phyloP scores from a whole-genome alignment of 352 stramenopile genomes.

The Globisporangium polare region DNA sequence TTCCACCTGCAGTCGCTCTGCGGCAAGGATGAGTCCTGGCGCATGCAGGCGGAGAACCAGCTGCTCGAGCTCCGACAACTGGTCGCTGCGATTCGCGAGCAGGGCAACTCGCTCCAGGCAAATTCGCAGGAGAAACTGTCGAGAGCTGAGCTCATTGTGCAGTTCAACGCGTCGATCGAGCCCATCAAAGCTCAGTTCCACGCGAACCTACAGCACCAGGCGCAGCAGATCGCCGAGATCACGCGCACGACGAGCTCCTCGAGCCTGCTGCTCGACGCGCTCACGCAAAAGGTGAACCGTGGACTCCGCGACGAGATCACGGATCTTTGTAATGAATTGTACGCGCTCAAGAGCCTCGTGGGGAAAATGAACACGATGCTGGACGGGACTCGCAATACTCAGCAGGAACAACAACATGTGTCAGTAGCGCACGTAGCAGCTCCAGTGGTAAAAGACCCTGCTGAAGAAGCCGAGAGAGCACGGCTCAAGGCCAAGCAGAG shows the following conservation, averaged over 20 bases:
- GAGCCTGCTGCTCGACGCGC: constrained; percentile 46
- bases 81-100: constrained; percentile 62
- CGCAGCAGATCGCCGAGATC: constrained; percentile 68
- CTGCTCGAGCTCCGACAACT: constrained; percentile 73
- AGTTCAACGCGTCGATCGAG: constrained; percentile 80
- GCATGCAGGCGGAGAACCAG: constrained; percentile 81
- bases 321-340: constrained; percentile 49
- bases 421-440: not conserved
- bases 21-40: constrained; percentile 84
- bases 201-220: constrained; percentile 68
- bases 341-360: constrained; percentile 51
- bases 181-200: constrained; percentile 78
- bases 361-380: constrained; percentile 27
- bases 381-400: constrained; percentile 4
- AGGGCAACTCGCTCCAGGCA: constrained; percentile 58
- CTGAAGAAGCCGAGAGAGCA: constrained; percentile 21
- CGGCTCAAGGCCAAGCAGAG: constrained; percentile 15
- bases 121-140: constrained; percentile 74
- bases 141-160: constrained; percentile 61
- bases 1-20: constrained; percentile 80
- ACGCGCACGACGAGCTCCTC: constrained; percentile 54
- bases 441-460: not conserved
- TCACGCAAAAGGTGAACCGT: constrained; percentile 66
- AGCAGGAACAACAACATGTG: constrained; percentile 4
- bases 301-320: constrained; percentile 46